Evolutionary conservation across 345 rosid species (phyloP).

Genomic region (Ceriops tagal): DNA sequence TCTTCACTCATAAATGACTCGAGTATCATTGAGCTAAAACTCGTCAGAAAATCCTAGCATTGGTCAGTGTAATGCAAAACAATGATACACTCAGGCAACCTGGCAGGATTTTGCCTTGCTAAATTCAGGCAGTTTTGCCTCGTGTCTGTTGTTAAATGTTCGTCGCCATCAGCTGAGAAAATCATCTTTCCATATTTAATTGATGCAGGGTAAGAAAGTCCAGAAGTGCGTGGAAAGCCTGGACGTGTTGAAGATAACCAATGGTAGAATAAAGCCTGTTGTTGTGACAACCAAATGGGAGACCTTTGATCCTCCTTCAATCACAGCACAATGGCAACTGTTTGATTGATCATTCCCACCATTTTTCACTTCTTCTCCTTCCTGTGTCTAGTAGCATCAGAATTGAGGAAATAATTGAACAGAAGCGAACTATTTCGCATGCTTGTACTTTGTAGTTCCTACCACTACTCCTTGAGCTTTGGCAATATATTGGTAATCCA

Average conservation of each 20-base stretch:
- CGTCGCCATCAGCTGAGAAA: too few species aligned
- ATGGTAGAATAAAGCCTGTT: constrained; percentile 33
- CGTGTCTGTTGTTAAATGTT: too few species aligned
- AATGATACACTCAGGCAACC: too few species aligned
- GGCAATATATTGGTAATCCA: too few species aligned
- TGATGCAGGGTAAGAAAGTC: constrained; percentile 41
- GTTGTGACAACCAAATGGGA: constrained; percentile 42
- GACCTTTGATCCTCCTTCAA: constrained; percentile 39
- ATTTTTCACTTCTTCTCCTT: not conserved
- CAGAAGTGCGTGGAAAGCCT: constrained; percentile 48
- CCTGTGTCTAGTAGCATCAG: constrained; percentile 4
- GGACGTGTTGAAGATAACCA: constrained; percentile 32
- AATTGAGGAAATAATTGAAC: not conserved
- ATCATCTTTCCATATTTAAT: not conserved
- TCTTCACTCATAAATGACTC: too few species aligned
- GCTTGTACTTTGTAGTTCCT: not conserved
- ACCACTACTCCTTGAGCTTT: too few species aligned
- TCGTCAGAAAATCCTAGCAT: too few species aligned
- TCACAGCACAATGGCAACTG: constrained; percentile 33
- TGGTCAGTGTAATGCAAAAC: too few species aligned
- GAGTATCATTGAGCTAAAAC: too few species aligned
- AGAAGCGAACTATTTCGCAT: constrained; percentile 3
- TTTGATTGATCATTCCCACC: constrained; percentile 32
- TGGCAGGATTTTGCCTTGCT: too few species aligned
- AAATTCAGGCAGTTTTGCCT: too few species aligned